Evolutionary conservation across 768 basidiomycete genomes (phyloP).

Genomic region (Leucosporidium scottii): DNA sequence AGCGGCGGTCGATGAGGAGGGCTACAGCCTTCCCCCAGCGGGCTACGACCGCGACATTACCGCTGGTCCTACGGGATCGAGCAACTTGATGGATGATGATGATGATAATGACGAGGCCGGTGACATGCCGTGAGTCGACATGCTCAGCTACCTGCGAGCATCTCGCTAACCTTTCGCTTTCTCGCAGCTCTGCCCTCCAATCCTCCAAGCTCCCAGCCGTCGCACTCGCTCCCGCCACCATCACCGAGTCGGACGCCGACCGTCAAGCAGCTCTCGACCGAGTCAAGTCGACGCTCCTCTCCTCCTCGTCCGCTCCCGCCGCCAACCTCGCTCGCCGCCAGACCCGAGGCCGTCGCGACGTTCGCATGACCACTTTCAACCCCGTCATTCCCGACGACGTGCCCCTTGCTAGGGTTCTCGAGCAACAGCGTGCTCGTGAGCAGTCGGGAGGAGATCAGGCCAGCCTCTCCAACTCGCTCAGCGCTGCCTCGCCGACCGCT

Average conservation of each 20-base stretch:
- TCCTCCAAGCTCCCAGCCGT: constrained; percentile 13
- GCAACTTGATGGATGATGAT: constrained; percentile 36
- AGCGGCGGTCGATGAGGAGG: constrained; percentile 42
- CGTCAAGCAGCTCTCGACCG: constrained; percentile 17
- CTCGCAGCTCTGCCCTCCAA: neutral
- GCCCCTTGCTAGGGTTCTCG: constrained; percentile 34
- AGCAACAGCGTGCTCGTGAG: constrained; percentile 18
- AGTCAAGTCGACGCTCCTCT: constrained; percentile 18
- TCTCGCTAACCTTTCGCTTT: neutral
- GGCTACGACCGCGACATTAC: constrained; percentile 43
- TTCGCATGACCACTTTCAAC: constrained; percentile 43
- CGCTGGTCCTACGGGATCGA: constrained; percentile 30
- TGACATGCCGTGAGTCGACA: neutral
- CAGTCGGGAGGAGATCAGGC: neutral
- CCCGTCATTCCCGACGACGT: constrained; percentile 34
- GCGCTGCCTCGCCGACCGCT: neutral
- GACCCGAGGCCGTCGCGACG: constrained; percentile 44
- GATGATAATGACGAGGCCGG: constrained; percentile 28
- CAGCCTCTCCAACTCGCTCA: constrained; percentile 4
- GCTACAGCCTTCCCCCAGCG: constrained; percentile 45
- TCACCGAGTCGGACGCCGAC: constrained; percentile 8
- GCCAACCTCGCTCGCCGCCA: constrained; percentile 34
- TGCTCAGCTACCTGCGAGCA: neutral
- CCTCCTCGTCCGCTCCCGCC: neutral
- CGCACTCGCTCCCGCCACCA: constrained; percentile 5